Base-by-base conservation (phyloP, 768 basidiomycete genomes). In the Nidularia sp. region DNA sequence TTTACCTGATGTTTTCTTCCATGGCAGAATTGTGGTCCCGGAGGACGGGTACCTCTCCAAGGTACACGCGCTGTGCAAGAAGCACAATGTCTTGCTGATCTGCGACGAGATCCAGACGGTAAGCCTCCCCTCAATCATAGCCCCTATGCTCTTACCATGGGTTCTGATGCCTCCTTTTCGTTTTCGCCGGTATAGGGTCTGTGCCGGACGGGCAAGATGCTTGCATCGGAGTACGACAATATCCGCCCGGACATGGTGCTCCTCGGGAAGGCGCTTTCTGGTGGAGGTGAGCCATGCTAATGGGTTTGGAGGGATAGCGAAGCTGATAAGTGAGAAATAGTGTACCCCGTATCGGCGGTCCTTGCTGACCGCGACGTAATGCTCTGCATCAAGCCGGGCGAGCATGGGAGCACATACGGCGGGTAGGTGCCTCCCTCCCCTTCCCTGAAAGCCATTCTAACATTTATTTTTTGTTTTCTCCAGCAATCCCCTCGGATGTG, bases 71-170 rank as follows among this genome's bases (percentile, higher is more conserved):
- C 76, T 98, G 29, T 99, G 97, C 80, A 89, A 88, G 73, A 83
- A 90, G 69, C 84, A 95, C 70, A 93, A 96, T 47, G 93, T 93
- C 0, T 77, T 99, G n/a, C 75, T 99, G 34, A 98, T 99, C 63
- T 95, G 93, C 59, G 97, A 99, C 59, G 97, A 99, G 69, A 94
- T 99, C 56, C 97, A 99, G 70, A 98, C 97, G 41, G 91, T 91
- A 51, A 51, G 74, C 61, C 2, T 15, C 43, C 8, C 56, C 50
- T 52, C 25, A 4, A 29, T 29, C 25, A 29, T 29, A 29, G 25
- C 4, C 25, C 25, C 25, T 29, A 29, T 4, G 25, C 25, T 29
- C 25, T 29, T 2, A 29, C 25, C 25, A 4, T 29, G 25, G 25
- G 25, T 29, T 29, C 25, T 29, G 25, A 29, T 29, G 25, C 53